Conservation (phyloP, 2,329 filamentous ascomycete genomes). For the Colletotrichum viniferum region DNA sequence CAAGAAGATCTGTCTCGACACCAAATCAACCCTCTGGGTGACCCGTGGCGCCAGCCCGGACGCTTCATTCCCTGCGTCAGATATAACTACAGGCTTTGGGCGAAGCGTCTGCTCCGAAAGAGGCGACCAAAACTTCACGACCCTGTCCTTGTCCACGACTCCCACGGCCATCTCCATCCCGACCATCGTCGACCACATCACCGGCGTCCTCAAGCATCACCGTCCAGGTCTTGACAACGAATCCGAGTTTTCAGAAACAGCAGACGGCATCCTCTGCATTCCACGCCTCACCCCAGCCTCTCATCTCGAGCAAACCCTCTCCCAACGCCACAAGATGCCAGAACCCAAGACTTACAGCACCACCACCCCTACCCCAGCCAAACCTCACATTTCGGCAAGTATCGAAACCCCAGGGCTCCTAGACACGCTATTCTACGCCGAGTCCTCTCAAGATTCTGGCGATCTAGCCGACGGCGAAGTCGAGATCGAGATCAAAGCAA, state of each 20-base stretch:
- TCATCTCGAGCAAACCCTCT: background rate
- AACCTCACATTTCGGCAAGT: background rate
- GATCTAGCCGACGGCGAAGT: constrained; percentile 24
- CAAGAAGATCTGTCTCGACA: background rate
- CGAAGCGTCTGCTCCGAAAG: background rate
- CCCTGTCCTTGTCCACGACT: background rate
- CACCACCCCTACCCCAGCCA: background rate
- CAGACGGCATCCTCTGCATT: background rate
- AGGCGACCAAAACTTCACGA: background rate
- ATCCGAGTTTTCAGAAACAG: background rate
- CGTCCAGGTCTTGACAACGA: background rate
- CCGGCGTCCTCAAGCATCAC: background rate
- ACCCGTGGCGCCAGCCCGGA: background rate
- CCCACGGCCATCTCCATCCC: background rate
- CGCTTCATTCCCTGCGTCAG: background rate
- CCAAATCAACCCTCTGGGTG: background rate
- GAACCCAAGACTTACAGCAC: background rate
- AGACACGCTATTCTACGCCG: background rate
- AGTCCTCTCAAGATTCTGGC: background rate
- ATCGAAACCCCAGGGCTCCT: constrained; percentile 3
- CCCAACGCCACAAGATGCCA: background rate
- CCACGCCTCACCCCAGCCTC: constrained; percentile 13
- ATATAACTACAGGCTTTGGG: background rate
- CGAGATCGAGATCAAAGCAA: constrained; percentile 28
- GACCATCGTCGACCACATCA: background rate